Evolutionary conservation across 129 eudicot genomes (phyloP).

Genomic region (Heracleum sosnowskyi): DNA sequence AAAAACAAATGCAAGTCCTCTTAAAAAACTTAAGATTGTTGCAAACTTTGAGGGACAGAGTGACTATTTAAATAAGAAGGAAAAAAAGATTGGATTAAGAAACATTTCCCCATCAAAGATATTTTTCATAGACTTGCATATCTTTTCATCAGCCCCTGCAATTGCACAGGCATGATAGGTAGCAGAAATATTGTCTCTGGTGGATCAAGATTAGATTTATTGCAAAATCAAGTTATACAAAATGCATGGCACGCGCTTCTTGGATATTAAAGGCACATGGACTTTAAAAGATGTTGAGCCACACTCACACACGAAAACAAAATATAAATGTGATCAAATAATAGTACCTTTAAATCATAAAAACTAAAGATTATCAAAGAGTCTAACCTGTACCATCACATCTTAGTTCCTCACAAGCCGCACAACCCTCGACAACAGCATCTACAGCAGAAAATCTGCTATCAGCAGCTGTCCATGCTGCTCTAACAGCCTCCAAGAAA

Average conservation of each 20-base stretch:
- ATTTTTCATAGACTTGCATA: neutral
- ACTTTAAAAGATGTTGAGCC: neutral
- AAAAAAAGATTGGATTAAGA: too few relatives aligned
- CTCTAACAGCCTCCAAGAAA: slow-evolving; percentile 11
- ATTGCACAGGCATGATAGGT: neutral
- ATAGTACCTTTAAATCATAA: neutral
- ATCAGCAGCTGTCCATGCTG: slow-evolving; percentile 9
- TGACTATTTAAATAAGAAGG: neutral
- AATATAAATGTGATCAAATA: too few relatives aligned
- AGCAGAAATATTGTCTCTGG: neutral
- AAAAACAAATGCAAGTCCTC: neutral
- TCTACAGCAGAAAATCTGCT: slow-evolving; percentile 37
- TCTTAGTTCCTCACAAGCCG: slow-evolving; percentile 7
- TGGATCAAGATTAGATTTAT: neutral
- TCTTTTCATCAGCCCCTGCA: neutral
- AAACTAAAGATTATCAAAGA: neutral
- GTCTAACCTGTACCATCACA: slow-evolving; percentile 12
- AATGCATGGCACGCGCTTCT: too few relatives aligned
- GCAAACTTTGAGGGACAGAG: neutral
- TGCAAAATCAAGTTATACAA: neutral
- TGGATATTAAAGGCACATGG: neutral
- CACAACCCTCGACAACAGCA: slow-evolving; percentile 11
- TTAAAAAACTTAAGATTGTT: neutral
- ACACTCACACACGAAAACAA: neutral
- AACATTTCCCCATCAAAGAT: too few relatives aligned